Conservation (phyloP, 148 eudicot genomes). For the Rhododendron simsii region DNA sequence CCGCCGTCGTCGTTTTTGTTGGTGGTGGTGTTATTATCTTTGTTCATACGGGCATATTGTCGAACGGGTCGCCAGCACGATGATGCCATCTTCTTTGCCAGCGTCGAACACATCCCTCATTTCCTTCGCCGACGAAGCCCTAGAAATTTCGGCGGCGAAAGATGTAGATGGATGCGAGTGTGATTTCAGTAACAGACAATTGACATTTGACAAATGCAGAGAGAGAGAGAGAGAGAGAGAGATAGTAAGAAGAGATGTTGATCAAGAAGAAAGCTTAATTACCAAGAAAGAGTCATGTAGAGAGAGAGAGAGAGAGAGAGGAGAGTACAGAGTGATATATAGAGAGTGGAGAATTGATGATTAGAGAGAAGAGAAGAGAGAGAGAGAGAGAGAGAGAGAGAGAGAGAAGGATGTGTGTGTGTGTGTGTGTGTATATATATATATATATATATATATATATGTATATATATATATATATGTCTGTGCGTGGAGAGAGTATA, state of each 20-base stretch:
- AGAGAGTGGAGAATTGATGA: background rate
- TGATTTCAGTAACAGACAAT: background rate
- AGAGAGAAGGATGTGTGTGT: too few relatives aligned
- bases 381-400: background rate
- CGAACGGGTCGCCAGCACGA: conserved; percentile 35
- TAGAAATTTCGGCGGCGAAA: background rate
- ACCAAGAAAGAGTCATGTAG: background rate
- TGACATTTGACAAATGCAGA: background rate
- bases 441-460: too few relatives aligned
- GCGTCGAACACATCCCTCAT: conserved; percentile 35
- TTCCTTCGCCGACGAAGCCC: conserved; percentile 18
- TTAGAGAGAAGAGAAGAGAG: background rate
- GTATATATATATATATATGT: too few relatives aligned
- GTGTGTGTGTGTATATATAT: too few relatives aligned
- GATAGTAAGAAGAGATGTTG: background rate
- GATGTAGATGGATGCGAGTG: background rate
- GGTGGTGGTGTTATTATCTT: conserved; percentile 4
- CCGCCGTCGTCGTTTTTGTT: background rate
- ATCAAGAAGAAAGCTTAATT: background rate
- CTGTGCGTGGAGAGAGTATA: background rate
- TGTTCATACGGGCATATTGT: conserved; percentile 31
- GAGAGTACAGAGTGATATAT: background rate
- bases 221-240: background rate
- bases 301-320: background rate
- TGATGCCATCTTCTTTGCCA: conserved; percentile 17